Evolutionary conservation across 371 early-diverging fungal genomes (phyloP).

Genomic region (Apophysomyces elegans): DNA sequence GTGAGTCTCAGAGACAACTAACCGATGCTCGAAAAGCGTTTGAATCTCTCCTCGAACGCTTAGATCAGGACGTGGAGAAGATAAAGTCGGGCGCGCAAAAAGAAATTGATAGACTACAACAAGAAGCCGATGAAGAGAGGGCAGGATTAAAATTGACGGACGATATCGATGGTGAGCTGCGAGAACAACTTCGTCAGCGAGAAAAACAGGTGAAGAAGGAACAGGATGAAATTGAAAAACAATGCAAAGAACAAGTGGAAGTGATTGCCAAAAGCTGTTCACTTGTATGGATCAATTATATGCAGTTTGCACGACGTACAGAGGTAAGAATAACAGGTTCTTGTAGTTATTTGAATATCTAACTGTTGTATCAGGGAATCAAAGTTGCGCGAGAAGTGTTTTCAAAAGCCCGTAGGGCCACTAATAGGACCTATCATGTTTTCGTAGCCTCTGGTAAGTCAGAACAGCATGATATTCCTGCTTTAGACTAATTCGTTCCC

Average conservation of each 20-base stretch:
- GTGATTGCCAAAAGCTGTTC: constrained; percentile 65
- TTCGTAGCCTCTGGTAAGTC: constrained; percentile 76
- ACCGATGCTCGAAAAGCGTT: constrained; percentile 72
- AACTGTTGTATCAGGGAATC: constrained; percentile 46
- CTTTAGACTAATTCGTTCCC: constrained; percentile 1
- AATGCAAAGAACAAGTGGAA: constrained; percentile 64
- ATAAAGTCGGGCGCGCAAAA: constrained; percentile 52
- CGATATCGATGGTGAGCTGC: constrained; percentile 81
- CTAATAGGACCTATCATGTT: constrained; percentile 81
- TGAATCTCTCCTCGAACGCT: constrained; percentile 66
- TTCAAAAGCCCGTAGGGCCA: constrained; percentile 78
- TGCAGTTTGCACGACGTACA: constrained; percentile 81
- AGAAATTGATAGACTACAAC: constrained; percentile 52
- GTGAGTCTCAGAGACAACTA: constrained; percentile 78
- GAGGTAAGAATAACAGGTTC: constrained; percentile 55
- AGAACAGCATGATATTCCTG: neutral
- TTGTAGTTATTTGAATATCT: neutral
- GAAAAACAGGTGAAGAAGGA: constrained; percentile 71
- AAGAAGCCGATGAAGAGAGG: constrained; percentile 49
- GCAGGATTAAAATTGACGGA: constrained; percentile 57
- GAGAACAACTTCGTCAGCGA: constrained; percentile 73
- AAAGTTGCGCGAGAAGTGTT: constrained; percentile 82
- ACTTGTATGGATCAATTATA: constrained; percentile 86
- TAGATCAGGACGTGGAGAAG: constrained; percentile 58
- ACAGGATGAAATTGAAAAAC: constrained; percentile 64